phyloP scores from a whole-genome alignment of 306 rosid species.

The Dalbergia cochinchinensis region DNA sequence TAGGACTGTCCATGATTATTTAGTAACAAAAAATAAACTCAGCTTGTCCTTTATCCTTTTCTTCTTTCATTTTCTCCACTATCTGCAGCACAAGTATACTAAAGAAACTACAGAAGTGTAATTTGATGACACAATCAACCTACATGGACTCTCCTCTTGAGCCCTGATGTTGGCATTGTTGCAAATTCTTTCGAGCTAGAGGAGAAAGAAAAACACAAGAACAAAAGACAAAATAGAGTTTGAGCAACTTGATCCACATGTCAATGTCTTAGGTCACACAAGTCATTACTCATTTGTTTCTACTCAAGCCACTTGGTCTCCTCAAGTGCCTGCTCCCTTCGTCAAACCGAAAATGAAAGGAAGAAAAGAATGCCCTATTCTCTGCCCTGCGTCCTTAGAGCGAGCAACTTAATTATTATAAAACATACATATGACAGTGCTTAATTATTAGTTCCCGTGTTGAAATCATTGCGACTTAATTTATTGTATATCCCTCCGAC shows the following conservation, averaged over 20 bases:
- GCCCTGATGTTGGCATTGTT: not conserved
- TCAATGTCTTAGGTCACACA: constrained; percentile 8
- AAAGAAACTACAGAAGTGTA: constrained; percentile 7
- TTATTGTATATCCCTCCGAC: constrained; percentile 3
- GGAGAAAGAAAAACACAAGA: not conserved
- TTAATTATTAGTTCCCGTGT: not conserved
- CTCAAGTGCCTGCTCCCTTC: not conserved
- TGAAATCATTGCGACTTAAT: not conserved
- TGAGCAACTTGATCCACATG: constrained; percentile 17
- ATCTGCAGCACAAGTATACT: not conserved
- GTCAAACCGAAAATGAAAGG: not conserved
- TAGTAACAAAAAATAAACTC: not conserved
- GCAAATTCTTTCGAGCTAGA: not conserved
- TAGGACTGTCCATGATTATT: constrained; percentile 29
- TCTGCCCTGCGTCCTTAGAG: not conserved
- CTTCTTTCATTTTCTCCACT: not conserved
- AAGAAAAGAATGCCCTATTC: not conserved
- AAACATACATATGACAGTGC: not conserved
- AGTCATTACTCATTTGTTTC: not conserved
- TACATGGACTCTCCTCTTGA: not conserved
- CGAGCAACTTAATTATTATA: constrained; percentile 3
- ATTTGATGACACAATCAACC: constrained; percentile 1
- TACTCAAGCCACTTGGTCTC: not conserved
- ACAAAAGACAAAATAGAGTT: constrained; percentile 10
- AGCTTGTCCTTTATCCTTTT: not conserved